A percentile compares a stretch with the other conserved stretches of the same genome.
Conservation (phyloP, 139 green algal species). For the Haematococcus lacustris region DNA sequence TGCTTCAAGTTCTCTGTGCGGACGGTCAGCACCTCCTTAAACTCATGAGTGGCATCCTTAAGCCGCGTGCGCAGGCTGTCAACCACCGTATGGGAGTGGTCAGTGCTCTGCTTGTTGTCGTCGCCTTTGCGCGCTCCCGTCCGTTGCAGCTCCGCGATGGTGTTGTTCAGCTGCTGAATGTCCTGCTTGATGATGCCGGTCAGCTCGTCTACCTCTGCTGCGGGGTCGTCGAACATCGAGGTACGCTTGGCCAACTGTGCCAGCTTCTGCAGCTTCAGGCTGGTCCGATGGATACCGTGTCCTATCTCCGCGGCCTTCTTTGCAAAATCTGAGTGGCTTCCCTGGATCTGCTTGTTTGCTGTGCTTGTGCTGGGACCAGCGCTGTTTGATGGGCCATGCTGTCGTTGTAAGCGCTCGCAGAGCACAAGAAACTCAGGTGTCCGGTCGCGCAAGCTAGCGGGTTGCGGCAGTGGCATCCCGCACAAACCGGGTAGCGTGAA, state of each 20-base stretch:
- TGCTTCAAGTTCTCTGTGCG: constrained; percentile 85
- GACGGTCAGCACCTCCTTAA: constrained; percentile 64
- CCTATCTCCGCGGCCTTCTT: constrained; percentile 79
- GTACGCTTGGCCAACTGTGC: constrained; percentile 91
- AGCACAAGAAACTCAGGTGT: constrained; percentile 52
- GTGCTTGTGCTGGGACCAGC: neutral
- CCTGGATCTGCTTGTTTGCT: constrained; percentile 6
- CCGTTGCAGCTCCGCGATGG: constrained; percentile 67
- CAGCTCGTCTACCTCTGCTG: constrained; percentile 88
- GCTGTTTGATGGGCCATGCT: constrained; percentile 20
- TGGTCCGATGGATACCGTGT: constrained; percentile 87
- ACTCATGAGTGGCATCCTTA: constrained; percentile 68
- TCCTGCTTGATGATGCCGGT: constrained; percentile 87
- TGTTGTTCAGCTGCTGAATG: constrained; percentile 69
- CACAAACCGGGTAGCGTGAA: too few relatives aligned
- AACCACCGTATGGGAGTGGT: constrained; percentile 85
- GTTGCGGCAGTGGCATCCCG: constrained; percentile 21
- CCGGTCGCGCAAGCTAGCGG: constrained; percentile 35
- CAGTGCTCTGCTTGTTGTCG: constrained; percentile 69
- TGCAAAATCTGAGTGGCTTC: constrained; percentile 80
- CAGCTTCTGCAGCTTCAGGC: constrained; percentile 84
- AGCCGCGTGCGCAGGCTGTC: constrained; percentile 60
- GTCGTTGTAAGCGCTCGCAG: constrained; percentile 41
- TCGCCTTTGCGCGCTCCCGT: constrained; percentile 20
- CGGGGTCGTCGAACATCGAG: constrained; percentile 95